Percentiles rank a stretch among this genome's conserved stretches.
These are phyloP conservation scores for Luvunga scandens DNA, from an alignment of 345 rosid species.

Conservation along the genomic window DNA sequence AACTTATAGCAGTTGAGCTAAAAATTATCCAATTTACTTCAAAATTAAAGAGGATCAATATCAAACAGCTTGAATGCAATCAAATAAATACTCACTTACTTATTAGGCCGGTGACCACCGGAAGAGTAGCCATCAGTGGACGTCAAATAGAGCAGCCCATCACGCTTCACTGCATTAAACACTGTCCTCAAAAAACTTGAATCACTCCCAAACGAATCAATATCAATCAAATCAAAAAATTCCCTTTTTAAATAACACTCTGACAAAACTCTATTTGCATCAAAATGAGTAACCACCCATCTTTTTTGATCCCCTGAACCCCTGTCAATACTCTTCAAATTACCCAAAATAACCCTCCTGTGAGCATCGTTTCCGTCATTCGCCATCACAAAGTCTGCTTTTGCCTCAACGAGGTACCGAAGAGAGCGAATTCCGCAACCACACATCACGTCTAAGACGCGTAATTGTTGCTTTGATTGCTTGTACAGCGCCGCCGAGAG, in stretches of 20 bases:
- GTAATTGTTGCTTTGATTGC: conserved; percentile 44
- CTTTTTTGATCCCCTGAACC: conserved; percentile 48
- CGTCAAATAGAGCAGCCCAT: conserved; percentile 77
- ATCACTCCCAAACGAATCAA: conserved; percentile 95
- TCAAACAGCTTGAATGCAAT: neutral
- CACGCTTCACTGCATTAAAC: conserved; percentile 52
- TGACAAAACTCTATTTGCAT: conserved; percentile 64
- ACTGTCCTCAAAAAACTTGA: conserved; percentile 68
- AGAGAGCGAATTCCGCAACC: conserved; percentile 89
- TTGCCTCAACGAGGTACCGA: conserved; percentile 67
- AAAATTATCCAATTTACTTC: neutral
- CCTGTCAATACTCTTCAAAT: conserved; percentile 48
- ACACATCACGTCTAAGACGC: conserved; percentile 86
- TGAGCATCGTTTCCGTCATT: conserved; percentile 77
- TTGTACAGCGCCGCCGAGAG: conserved; percentile 66
- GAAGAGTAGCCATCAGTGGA: conserved; percentile 90
- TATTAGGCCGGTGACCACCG: conserved; percentile 90
- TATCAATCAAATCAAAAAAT: conserved; percentile 78
- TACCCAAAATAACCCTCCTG: conserved; percentile 53
- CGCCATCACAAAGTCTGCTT: conserved; percentile 80
- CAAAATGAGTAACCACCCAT: conserved; percentile 67
- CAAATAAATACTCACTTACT: conserved; percentile 41
- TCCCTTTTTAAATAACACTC: conserved; percentile 71
- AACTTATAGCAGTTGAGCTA: conserved; percentile 3
- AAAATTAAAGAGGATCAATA: neutral